A percentile compares a stretch with the other conserved stretches of the same genome.
Conservation (phyloP, 2,329 filamentous ascomycete genomes). For the Cladosporium cucumerinum region DNA sequence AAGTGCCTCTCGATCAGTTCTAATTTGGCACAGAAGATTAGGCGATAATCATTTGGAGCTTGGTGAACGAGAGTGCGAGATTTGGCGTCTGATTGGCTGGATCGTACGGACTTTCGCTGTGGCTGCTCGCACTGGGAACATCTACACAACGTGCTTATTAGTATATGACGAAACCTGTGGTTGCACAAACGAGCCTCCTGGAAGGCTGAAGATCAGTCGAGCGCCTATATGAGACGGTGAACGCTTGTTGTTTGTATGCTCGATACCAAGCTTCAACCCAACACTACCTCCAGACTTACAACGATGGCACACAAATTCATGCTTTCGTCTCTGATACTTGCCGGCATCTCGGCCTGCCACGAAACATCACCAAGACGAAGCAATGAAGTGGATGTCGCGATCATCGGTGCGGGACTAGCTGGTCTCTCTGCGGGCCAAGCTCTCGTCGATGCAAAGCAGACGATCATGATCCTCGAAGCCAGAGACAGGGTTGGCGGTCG, state of each 20-base stretch:
- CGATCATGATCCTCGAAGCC: constrained; percentile 28
- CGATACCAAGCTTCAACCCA: background rate
- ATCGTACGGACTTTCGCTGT: background rate
- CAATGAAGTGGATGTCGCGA: constrained; percentile 18
- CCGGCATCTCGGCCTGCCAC: background rate
- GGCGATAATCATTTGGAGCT: background rate
- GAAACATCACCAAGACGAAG: background rate
- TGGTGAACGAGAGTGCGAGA: background rate
- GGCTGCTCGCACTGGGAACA: background rate
- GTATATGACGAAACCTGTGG: background rate
- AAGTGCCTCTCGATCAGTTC: background rate
- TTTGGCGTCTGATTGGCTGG: background rate
- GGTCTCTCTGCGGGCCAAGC: constrained; percentile 27
- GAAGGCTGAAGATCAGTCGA: background rate
- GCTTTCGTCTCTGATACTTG: background rate
- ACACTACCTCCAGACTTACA: background rate
- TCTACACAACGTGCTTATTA: background rate
- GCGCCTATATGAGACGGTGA: background rate
- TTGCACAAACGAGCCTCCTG: background rate
- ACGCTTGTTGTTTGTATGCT: background rate
- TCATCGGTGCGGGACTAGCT: constrained; percentile 30
- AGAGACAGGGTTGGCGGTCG: constrained; percentile 30
- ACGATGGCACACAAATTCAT: background rate
- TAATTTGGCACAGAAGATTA: background rate
- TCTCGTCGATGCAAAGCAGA: constrained; percentile 23